These are phyloP conservation scores for Gracilaria domingensis DNA, from an alignment of 23 red algal genomes.

Conservation along the genomic window DNA sequence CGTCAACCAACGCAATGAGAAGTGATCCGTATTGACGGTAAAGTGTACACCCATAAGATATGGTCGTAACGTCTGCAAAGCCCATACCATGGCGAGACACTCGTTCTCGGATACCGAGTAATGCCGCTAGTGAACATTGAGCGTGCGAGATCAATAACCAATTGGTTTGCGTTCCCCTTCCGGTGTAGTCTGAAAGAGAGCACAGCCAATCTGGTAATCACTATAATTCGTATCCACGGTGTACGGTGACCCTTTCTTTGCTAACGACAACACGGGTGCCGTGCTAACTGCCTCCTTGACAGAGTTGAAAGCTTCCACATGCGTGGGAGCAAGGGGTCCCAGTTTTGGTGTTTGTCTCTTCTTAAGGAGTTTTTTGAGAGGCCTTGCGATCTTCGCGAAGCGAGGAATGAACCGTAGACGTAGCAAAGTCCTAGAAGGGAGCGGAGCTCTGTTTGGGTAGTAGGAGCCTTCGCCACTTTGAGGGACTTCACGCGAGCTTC, in stretches of 20 bases:
- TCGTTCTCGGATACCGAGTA: too few relatives aligned
- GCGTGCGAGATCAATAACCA: not conserved
- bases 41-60: too few relatives aligned
- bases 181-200: too few relatives aligned
- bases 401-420: conserved; percentile 47
- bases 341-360: conserved; percentile 15
- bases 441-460: conserved; percentile 13
- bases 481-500: not conserved
- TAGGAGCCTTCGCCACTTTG: conserved; percentile 10
- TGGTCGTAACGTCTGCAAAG: too few relatives aligned
- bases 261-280: conserved; percentile 16
- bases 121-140: too few relatives aligned
- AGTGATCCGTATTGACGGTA: too few relatives aligned
- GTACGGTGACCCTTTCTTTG: not conserved
- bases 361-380: conserved; percentile 23
- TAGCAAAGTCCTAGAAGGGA: conserved; percentile 39
- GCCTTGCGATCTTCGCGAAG: conserved; percentile 21
- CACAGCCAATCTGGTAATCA: not conserved
- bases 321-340: not conserved
- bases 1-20: too few relatives aligned
- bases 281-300: not conserved
- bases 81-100: too few relatives aligned
- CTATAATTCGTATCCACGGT: not conserved
- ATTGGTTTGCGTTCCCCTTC: too few relatives aligned
- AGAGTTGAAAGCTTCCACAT: not conserved